Evolutionary conservation across 495 filamentous ascomycete species (phyloP), one percentile per base, ranked within the genome.

Genomic region (Daldinia caldariorum): DNA sequence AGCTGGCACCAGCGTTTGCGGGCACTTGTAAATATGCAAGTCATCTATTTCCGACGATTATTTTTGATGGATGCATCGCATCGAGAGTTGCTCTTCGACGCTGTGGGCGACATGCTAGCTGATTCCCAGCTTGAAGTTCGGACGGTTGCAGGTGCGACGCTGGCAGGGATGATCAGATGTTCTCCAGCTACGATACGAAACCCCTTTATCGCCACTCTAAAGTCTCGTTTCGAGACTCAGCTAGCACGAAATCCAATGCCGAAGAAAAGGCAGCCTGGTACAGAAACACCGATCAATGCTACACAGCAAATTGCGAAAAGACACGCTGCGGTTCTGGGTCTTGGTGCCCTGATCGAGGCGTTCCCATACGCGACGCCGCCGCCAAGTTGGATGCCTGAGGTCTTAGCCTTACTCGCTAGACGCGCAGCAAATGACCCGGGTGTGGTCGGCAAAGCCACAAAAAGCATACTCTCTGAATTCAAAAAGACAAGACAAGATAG

Each of bases 401-500:
- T 97, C 26, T 79, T 99, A 68, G 92, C 95, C 34, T 89, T 90
- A 47, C 79, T 99, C 62, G 97, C 95, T 8, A 87, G 88, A 59
- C 89, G 90, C 50, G 93, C 95, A 41, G 93, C 94, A 13, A 92
- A 85, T 58, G 95, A 98, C 73, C 90, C 92, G 0, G 95, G 95
- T 0, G 90, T 95, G 66, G 94, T 99, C 58, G 96, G 96, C 6
- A 96, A 96, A 77, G 97, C 95, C 67, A 95, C 97, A n/a, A 99
- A 99, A 85, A 88, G 85, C 18, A 94, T 97, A 10, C 83, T 99
- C 68, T 93, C 93, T 50, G 95, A 99, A 71, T 99, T 99, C 79
- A 99, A 99, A 82, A 99, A 98, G 87, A 98, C 96, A 55, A 90
- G 95, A 78, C 96, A 98, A 80, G 95, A 99, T 85, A 99, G 94